phyloP scores from a whole-genome alignment of 2,329 filamentous ascomycete species.

The Penicillium sumatraense region DNA sequence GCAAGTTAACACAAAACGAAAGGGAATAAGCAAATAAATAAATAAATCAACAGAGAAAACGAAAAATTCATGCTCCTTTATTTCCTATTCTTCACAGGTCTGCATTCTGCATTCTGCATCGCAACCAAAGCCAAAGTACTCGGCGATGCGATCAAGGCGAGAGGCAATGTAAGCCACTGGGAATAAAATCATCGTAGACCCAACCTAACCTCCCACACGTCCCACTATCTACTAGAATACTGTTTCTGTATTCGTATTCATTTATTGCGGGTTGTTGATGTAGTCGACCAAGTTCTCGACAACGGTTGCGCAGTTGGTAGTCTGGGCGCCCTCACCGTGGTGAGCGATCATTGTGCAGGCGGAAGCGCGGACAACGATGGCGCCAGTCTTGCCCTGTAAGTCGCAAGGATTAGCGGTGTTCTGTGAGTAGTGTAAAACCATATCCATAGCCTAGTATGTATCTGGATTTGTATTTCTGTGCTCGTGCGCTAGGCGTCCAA shows the following conservation, averaged over 20 bases:
- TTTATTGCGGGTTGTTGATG: slow-evolving; percentile 74
- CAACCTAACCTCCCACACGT: too few species aligned
- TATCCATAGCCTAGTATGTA: too few species aligned
- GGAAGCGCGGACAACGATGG: slow-evolving; percentile 82
- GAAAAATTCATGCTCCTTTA: slow-evolving; percentile 20
- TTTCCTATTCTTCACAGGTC: slow-evolving; percentile 29
- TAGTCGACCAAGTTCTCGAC: slow-evolving; percentile 88
- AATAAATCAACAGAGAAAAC: neutral
- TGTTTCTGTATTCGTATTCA: neutral
- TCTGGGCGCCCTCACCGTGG: slow-evolving; percentile 75
- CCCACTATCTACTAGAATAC: too few species aligned
- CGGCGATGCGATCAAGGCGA: neutral
- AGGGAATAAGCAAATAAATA: neutral
- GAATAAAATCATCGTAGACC: too few species aligned
- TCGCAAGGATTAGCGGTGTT: too few species aligned
- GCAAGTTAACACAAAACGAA: neutral
- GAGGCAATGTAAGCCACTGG: too few species aligned
- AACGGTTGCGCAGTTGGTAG: slow-evolving; percentile 75
- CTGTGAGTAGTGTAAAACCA: too few species aligned
- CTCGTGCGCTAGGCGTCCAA: too few species aligned
- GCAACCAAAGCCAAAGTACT: too few species aligned
- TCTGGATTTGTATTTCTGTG: too few species aligned
- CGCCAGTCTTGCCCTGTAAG: slow-evolving; percentile 76
- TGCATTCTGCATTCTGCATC: slow-evolving; percentile 5
- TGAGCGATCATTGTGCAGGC: slow-evolving; percentile 88